phyloP scores from a whole-genome alignment of 345 rosid species.

The Salix arbutifolia region DNA sequence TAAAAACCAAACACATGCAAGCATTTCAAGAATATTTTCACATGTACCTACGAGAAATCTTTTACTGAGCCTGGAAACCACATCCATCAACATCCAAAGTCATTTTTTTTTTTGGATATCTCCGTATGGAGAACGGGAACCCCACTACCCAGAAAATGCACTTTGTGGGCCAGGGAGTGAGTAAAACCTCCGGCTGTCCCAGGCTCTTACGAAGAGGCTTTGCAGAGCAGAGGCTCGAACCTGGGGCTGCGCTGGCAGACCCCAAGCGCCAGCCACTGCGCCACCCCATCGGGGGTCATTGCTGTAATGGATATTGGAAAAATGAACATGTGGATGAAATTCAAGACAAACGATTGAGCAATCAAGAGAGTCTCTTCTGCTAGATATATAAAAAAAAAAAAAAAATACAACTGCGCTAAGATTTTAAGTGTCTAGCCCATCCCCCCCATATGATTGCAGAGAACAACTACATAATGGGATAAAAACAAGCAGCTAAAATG shows the following conservation, averaged over 20 bases:
- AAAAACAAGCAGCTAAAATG: conserved; percentile 1
- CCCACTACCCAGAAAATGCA: too few species aligned
- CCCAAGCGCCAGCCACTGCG: too few species aligned
- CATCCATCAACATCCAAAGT: too few species aligned
- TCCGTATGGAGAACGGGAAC: too few species aligned
- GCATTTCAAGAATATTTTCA: neutral
- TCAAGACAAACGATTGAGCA: neutral
- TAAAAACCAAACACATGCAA: neutral
- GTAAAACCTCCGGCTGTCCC: too few species aligned
- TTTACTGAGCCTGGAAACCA: too few species aligned
- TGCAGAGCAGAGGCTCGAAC: too few species aligned
- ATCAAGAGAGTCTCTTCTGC: neutral
- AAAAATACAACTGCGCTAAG: neutral
- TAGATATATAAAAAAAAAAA: neutral
- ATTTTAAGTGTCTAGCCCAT: neutral
- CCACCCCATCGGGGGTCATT: too few species aligned
- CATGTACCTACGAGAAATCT: neutral
- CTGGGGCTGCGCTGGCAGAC: too few species aligned
- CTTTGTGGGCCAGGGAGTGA: neutral
- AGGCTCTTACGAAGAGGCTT: too few species aligned
- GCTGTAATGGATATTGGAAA: neutral
- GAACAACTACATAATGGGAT: neutral
- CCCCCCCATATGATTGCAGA: neutral
- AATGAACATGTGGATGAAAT: neutral
- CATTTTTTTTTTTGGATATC: too few species aligned